Percentiles rank a stretch among this genome's conserved stretches.
phyloP scores from a whole-genome alignment of 805 yeast species.

The Kluyveromyces siamensis region DNA sequence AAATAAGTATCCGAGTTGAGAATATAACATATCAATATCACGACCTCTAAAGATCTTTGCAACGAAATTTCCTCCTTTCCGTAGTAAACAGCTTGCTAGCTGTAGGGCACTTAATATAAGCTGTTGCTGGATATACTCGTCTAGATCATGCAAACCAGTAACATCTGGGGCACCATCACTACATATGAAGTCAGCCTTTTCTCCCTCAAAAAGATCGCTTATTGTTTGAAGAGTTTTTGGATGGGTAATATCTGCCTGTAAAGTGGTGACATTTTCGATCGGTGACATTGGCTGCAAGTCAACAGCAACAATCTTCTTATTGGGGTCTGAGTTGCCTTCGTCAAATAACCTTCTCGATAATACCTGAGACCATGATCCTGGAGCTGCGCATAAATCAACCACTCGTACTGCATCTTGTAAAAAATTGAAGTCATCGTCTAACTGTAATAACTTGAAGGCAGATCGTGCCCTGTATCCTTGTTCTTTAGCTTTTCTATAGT shows the following conservation, averaged over 20 bases:
- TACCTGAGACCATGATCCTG: slow-evolving; percentile 98
- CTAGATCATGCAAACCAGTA: slow-evolving; percentile 92
- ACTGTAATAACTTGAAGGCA: slow-evolving; percentile 85
- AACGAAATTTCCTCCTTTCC: slow-evolving; percentile 87
- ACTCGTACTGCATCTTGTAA: slow-evolving; percentile 70
- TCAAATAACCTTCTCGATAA: slow-evolving; percentile 56
- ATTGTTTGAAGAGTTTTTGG: slow-evolving; percentile 78
- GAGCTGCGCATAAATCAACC: slow-evolving; percentile 97
- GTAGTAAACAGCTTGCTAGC: slow-evolving; percentile 78
- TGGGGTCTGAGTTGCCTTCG: slow-evolving; percentile 28
- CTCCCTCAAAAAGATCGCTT: slow-evolving; percentile 76
- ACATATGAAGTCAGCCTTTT: slow-evolving; percentile 90
- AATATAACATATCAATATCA: slow-evolving; percentile 86
- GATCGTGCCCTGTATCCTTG: slow-evolving; percentile 98
- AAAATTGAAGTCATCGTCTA: slow-evolving; percentile 82
- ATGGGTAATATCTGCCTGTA: slow-evolving; percentile 97
- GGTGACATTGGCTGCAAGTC: slow-evolving; percentile 98
- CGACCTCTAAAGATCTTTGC: slow-evolving; percentile 96
- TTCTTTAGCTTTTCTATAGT: slow-evolving; percentile 90
- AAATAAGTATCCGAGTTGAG: slow-evolving; percentile 83
- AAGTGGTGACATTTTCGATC: slow-evolving; percentile 76
- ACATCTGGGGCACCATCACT: slow-evolving; percentile 99
- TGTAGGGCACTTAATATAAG: slow-evolving; percentile 85
- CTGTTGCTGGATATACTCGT: slow-evolving; percentile 95
- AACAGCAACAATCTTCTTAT: slow-evolving; percentile 67